Evolutionary conservation across 495 filamentous ascomycete genomes (phyloP).

Genomic region (Penicillium desertorum): DNA sequence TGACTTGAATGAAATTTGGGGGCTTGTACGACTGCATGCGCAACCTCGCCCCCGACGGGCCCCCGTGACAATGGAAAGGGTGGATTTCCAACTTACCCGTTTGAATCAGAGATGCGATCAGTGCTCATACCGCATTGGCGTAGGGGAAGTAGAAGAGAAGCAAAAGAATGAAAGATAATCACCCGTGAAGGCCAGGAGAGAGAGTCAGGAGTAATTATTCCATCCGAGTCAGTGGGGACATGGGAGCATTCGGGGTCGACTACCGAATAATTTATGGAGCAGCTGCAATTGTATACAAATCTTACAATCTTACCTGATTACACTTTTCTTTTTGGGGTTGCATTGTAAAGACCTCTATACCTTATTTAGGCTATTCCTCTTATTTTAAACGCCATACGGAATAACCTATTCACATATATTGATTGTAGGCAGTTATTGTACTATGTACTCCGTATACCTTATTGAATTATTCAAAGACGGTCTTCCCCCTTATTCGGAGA

Average conservation of each 20-base stretch:
- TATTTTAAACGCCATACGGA: not conserved
- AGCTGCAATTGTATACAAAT: conserved; percentile 6
- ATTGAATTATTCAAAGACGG: not conserved
- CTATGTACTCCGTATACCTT: not conserved
- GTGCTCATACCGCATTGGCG: conserved; percentile 8
- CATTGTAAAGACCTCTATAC: not conserved
- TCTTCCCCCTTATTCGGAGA: not conserved
- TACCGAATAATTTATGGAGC: conserved; percentile 24
- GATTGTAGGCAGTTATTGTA: not conserved
- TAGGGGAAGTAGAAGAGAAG: not conserved
- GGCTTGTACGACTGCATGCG: conserved; percentile 15
- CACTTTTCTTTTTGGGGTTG: not conserved
- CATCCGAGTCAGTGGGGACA: conserved; percentile 6
- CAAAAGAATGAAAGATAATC: conserved; percentile 11
- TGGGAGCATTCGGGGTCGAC: conserved; percentile 23
- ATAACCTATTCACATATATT: not conserved
- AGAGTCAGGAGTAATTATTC: conserved; percentile 18
- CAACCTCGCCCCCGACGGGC: conserved; percentile 16
- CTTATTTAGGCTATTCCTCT: not conserved
- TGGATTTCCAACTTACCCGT: conserved; percentile 23
- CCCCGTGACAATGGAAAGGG: conserved; percentile 9
- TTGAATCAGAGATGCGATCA: conserved; percentile 14
- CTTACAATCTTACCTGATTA: not conserved
- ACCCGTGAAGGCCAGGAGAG: conserved; percentile 2
- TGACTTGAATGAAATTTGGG: conserved; percentile 19